phyloP scores from a whole-genome alignment of 2,329 filamentous ascomycete species.

The Sporothrix phasma region DNA sequence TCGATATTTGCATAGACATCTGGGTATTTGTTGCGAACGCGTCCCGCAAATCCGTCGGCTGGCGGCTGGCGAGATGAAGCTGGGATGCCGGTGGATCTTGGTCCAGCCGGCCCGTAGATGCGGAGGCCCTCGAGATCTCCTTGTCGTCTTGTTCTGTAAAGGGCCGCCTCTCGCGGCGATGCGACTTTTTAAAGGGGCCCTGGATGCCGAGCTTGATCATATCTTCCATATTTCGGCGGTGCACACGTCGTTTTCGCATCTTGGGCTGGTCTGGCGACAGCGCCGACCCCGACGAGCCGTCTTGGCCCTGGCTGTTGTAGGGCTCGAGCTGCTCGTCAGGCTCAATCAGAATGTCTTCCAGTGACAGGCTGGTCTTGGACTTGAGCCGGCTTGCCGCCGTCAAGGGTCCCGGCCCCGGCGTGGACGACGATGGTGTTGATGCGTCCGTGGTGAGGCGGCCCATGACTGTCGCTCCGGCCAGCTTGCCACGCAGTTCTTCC shows the following conservation, averaged over 20 bases:
- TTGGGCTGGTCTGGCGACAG: slow-evolving; percentile 22
- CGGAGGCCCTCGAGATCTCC: slow-evolving; percentile 52
- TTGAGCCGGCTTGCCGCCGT: slow-evolving; percentile 22
- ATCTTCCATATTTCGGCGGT: slow-evolving; percentile 36
- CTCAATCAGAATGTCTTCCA: slow-evolving; percentile 47
- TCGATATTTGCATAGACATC: slow-evolving; percentile 47
- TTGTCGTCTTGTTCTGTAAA: slow-evolving; percentile 55
- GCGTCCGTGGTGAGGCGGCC: slow-evolving; percentile 1
- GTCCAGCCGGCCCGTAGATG: slow-evolving; percentile 55
- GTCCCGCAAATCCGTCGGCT: slow-evolving; percentile 54
- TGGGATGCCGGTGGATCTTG: slow-evolving; percentile 51
- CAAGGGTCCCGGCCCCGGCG: background rate
- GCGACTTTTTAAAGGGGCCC: slow-evolving; percentile 52
- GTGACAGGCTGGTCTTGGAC: slow-evolving; percentile 39
- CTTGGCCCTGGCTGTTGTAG: slow-evolving; percentile 15
- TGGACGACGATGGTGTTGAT: background rate
- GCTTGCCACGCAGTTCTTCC: slow-evolving; percentile 42
- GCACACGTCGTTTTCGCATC: slow-evolving; percentile 29
- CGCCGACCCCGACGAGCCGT: slow-evolving; percentile 11
- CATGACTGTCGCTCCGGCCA: slow-evolving; percentile 21
- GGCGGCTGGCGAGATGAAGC: slow-evolving; percentile 47
- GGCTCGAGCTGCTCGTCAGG: slow-evolving; percentile 29
- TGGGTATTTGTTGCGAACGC: slow-evolving; percentile 54
- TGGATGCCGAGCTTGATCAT: slow-evolving; percentile 46
- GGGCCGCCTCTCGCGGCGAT: slow-evolving; percentile 47